Percentiles rank a stretch among this genome's conserved stretches.
Evolutionary conservation across 345 rosid species (phyloP).

Genomic region (Syzygium aqueum): DNA sequence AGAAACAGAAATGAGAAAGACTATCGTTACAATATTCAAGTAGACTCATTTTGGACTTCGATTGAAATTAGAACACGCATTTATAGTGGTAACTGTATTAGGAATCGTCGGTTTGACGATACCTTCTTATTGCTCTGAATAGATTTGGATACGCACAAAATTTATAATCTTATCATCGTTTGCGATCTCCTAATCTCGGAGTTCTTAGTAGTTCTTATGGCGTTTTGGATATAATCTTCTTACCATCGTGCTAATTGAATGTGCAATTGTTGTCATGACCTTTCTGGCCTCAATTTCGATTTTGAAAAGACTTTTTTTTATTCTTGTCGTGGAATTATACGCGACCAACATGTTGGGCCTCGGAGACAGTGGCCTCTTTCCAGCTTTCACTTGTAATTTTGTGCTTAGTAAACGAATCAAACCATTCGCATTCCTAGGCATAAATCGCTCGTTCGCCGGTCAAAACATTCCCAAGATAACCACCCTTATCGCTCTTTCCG

Average conservation of each 20-base stretch:
- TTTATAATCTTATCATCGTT: background rate
- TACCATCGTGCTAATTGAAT: background rate
- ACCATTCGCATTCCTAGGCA: background rate
- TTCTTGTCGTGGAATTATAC: background rate
- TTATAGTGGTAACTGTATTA: background rate
- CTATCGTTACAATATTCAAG: background rate
- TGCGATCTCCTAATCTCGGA: background rate
- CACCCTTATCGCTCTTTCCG: background rate
- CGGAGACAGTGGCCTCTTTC: background rate
- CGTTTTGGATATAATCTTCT: background rate
- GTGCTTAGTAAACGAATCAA: background rate
- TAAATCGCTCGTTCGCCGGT: background rate
- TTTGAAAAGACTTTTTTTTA: background rate
- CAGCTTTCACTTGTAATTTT: background rate
- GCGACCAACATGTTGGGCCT: background rate
- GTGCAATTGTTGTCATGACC: background rate
- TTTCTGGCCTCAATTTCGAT: background rate
- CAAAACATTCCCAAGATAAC: background rate
- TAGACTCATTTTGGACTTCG: background rate
- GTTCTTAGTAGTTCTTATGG: background rate
- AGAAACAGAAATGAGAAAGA: background rate
- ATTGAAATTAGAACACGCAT: background rate
- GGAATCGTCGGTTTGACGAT: background rate
- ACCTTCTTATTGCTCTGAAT: background rate
- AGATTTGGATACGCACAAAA: fast-evolving